Conservation (phyloP, 139 green algal genomes). For the Yamagishiella unicocca region DNA sequence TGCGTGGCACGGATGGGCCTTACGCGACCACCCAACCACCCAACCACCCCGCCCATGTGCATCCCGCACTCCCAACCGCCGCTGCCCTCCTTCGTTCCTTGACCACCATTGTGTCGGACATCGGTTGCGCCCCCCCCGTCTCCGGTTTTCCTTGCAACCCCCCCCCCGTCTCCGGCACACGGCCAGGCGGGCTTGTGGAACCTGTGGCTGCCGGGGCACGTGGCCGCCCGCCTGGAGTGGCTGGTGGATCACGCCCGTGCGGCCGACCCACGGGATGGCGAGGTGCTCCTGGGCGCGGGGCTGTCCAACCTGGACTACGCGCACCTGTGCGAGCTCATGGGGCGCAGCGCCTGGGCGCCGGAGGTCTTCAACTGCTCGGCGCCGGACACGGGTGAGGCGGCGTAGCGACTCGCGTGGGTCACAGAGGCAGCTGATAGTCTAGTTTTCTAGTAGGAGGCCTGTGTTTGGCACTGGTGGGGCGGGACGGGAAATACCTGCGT, state of each 20-base stretch:
- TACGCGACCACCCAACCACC: not conserved
- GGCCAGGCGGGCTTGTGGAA: constrained; percentile 94
- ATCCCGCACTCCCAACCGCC: not conserved
- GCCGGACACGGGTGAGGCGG: constrained; percentile 88
- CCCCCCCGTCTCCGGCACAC: constrained; percentile 8
- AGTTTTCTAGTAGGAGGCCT: too few relatives aligned
- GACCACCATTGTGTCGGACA: too few relatives aligned
- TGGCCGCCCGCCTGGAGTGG: constrained; percentile 44
- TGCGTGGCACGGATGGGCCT: too few relatives aligned
- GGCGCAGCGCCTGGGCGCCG: constrained; percentile 80
- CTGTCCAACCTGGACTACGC: constrained; percentile 96
- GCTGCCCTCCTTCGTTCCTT: not conserved
- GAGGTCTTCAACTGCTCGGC: constrained; percentile 99
- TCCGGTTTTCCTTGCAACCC: too few relatives aligned
- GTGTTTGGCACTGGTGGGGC: too few relatives aligned
- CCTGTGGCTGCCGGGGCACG: constrained; percentile 88
- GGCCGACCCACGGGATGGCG: not conserved
- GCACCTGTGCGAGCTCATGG: constrained; percentile 87
- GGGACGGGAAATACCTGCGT: too few relatives aligned
- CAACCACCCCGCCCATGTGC: not conserved
- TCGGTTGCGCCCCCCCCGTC: too few relatives aligned
- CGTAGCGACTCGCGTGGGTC: too few relatives aligned
- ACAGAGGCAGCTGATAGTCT: too few relatives aligned
- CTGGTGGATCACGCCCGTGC: not conserved
- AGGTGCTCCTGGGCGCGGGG: constrained; percentile 78